These are phyloP conservation scores for Pistacia atlantica DNA, from an alignment of 345 rosid species.

Conservation along the genomic window DNA sequence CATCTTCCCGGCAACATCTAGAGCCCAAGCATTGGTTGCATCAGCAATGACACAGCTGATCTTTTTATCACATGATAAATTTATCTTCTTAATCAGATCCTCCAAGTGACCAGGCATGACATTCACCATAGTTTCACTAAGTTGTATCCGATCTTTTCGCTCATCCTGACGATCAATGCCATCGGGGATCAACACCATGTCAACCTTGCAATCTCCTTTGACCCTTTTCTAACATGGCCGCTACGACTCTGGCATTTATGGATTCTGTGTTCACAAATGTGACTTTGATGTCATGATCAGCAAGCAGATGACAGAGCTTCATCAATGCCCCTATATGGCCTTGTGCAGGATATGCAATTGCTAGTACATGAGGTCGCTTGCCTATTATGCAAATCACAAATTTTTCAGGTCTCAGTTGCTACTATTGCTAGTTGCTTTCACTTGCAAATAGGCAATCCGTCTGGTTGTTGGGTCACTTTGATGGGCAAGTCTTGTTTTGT, in stretches of 20 bases:
- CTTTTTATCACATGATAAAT: not conserved
- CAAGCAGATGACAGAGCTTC: not conserved
- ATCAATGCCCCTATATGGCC: not conserved
- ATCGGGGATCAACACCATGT: not conserved
- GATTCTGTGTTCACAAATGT: not conserved
- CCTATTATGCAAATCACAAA: not conserved
- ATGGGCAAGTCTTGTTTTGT: not conserved
- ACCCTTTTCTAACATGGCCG: not conserved
- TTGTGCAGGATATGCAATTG: conserved; percentile 2
- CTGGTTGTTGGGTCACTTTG: not conserved
- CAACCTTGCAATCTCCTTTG: not conserved
- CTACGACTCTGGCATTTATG: not conserved
- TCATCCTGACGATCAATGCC: not conserved
- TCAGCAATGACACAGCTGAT: conserved; percentile 2
- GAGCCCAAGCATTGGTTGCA: not conserved
- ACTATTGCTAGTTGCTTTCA: not conserved
- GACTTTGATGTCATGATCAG: not conserved
- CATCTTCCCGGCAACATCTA: not conserved
- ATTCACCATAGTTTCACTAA: not conserved
- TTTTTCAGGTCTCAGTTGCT: not conserved
- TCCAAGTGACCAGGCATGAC: not conserved
- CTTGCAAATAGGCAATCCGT: not conserved
- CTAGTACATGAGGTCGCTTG: not conserved
- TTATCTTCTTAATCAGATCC: not conserved
- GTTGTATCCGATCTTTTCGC: not conserved